These are phyloP conservation scores for Pestalotiopsis sp. DNA, from an alignment of 2,329 filamentous ascomycete species.

Conservation along the genomic window DNA sequence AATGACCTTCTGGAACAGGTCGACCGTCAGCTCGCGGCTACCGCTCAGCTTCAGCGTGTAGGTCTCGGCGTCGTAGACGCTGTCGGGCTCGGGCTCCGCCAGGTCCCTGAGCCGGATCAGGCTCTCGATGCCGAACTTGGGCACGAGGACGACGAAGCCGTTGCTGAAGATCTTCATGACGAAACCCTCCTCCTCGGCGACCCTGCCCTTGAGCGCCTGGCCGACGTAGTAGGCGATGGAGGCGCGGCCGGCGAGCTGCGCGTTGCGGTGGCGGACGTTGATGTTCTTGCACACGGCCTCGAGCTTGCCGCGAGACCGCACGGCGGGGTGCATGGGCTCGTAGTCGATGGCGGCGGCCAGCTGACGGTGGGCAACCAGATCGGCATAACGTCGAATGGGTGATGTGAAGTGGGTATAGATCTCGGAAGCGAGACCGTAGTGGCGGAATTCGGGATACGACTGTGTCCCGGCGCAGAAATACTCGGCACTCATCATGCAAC, in stretches of 20 bases:
- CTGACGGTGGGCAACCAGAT: conserved; percentile 90
- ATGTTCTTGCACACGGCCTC: conserved; percentile 98
- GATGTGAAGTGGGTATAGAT: conserved; percentile 99
- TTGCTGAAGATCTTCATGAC: conserved; percentile 98
- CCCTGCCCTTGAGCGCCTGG: conserved; percentile 80
- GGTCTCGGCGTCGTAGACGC: conserved; percentile 80
- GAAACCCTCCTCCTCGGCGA: conserved; percentile 85
- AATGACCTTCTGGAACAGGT: conserved; percentile 88
- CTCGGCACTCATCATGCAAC: conserved; percentile 99
- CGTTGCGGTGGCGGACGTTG: conserved; percentile 95
- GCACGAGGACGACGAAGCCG: conserved; percentile 94
- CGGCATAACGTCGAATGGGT: conserved; percentile 96
- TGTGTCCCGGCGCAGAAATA: conserved; percentile 97
- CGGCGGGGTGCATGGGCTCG: conserved; percentile 77
- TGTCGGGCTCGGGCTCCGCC: conserved; percentile 73
- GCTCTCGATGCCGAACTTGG: conserved; percentile 92
- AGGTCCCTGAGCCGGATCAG: conserved; percentile 85
- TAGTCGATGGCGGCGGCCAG: conserved; percentile 95
- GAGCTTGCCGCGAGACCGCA: conserved; percentile 80
- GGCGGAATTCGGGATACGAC: conserved; percentile 89
- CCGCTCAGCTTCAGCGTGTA: conserved; percentile 70
- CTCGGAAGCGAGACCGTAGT: conserved; percentile 93
- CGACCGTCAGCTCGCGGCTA: conserved; percentile 60
- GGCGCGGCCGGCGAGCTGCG: conserved; percentile 90
- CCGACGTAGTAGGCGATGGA: conserved; percentile 98